These are phyloP conservation scores for Chalaropsis ovoidea DNA, from an alignment of 2,329 filamentous ascomycete species.

Conservation along the genomic window DNA sequence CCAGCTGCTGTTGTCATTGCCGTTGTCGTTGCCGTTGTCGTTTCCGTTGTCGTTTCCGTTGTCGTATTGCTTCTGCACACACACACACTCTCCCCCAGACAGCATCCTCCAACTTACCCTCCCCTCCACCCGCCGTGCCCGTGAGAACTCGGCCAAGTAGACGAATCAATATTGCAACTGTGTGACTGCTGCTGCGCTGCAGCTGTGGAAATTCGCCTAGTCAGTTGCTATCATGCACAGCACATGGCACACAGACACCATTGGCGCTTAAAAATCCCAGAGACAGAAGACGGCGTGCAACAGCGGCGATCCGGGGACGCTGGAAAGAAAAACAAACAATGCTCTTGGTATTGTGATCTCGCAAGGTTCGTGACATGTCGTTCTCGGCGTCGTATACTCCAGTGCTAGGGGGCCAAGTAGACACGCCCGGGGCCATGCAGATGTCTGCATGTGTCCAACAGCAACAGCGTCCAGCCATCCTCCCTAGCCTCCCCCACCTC, in stretches of 20 bases:
- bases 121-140: background rate
- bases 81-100: background rate
- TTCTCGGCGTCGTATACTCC: background rate
- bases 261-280: background rate
- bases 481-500: background rate
- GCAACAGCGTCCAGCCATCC: background rate
- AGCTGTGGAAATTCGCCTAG: background rate
- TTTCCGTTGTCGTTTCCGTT: too few relatives aligned
- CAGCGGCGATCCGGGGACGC: too few relatives aligned
- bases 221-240: background rate
- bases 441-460: background rate
- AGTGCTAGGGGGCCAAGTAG: conserved; percentile 27
- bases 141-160: background rate
- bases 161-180: conserved; percentile 6
- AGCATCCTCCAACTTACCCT: background rate
- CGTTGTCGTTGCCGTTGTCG: background rate
- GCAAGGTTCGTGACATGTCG: too few relatives aligned
- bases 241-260: background rate
- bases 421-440: background rate
- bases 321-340: too few relatives aligned
- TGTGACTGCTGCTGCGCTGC: background rate
- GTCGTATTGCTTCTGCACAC: background rate
- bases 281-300: too few relatives aligned
- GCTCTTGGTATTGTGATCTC: too few relatives aligned
- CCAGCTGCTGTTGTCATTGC: too few relatives aligned